These are phyloP conservation scores for Crucibulum laeve DNA, from an alignment of 768 basidiomycete genomes.

Conservation along the genomic window DNA sequence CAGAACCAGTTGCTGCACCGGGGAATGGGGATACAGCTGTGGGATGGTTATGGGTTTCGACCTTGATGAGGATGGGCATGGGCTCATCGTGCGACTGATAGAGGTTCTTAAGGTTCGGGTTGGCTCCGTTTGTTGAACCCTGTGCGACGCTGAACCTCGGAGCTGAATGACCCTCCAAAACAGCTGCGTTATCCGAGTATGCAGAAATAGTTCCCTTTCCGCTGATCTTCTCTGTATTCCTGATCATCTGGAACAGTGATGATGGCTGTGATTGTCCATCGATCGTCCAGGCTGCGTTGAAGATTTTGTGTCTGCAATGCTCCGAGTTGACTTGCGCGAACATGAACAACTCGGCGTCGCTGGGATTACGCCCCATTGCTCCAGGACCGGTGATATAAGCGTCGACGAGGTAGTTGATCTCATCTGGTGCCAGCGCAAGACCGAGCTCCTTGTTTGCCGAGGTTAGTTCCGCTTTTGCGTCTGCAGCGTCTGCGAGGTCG, in stretches of 20 bases:
- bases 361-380: conserved; percentile 79
- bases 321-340: conserved; percentile 99
- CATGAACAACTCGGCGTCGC: conserved; percentile 99
- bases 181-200: conserved; percentile 98
- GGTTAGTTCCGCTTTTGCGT: conserved; percentile 61
- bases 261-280: conserved; percentile 59
- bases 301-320: conserved; percentile 99
- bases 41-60: conserved; percentile 99
- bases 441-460: conserved; percentile 82
- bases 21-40: conserved; percentile 98
- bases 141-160: conserved; percentile 66
- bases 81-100: conserved; percentile 64
- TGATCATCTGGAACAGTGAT: conserved; percentile 95
- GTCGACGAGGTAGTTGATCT: conserved; percentile 88
- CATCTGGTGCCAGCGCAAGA: conserved; percentile 84
- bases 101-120: conserved; percentile 22
- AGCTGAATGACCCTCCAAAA: conserved; percentile 72
- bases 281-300: conserved; percentile 96
- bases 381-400: conserved; percentile 74
- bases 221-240: conserved; percentile 84
- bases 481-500: conserved; percentile 42
- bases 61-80: conserved; percentile 91
- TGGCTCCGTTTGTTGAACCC: conserved; percentile 14
- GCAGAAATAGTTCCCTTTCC: conserved; percentile 85
- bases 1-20: conserved; percentile 97